Conservation (phyloP, 768 basidiomycete species). For the Clitopilus passeckerianus region DNA sequence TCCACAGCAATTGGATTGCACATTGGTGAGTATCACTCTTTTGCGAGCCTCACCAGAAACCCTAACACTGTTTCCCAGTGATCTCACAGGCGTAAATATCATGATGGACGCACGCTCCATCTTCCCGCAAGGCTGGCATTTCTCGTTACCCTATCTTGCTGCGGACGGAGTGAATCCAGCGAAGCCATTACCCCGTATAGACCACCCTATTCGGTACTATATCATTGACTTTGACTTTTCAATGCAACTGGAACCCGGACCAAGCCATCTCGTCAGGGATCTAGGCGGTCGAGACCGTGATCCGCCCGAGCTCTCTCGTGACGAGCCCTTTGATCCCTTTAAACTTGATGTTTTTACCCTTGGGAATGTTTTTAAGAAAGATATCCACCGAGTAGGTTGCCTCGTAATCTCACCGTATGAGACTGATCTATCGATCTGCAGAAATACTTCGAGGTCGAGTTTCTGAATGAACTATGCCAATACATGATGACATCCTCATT, state of each 20-base stretch:
- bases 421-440: slow-evolving; percentile 7
- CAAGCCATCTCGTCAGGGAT: slow-evolving; percentile 3
- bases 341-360: slow-evolving; percentile 9
- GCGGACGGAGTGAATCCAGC: slow-evolving; percentile 23
- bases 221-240: slow-evolving; percentile 30
- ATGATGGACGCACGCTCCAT: slow-evolving; percentile 31
- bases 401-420: too few species aligned
- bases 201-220: slow-evolving; percentile 30
- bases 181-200: slow-evolving; percentile 22
- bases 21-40: slow-evolving; percentile 20
- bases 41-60: slow-evolving; percentile 5
- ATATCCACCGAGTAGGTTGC: slow-evolving; percentile 16
- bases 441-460: slow-evolving; percentile 17
- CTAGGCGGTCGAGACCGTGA: slow-evolving; percentile 6
- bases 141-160: slow-evolving; percentile 21
- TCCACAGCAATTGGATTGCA: slow-evolving; percentile 24
- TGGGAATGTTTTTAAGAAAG: slow-evolving; percentile 5
- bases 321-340: slow-evolving; percentile 3
- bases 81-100: slow-evolving; percentile 26
- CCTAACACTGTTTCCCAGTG: slow-evolving; percentile 10
- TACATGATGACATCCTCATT: slow-evolving; percentile 20
- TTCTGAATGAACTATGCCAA: slow-evolving; percentile 17
- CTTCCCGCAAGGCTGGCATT: slow-evolving; percentile 28
- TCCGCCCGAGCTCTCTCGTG: slow-evolving; percentile 2
- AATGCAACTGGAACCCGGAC: slow-evolving; percentile 13